phyloP scores from a whole-genome alignment of 805 yeast genomes.

The Kodamaea restingae region DNA sequence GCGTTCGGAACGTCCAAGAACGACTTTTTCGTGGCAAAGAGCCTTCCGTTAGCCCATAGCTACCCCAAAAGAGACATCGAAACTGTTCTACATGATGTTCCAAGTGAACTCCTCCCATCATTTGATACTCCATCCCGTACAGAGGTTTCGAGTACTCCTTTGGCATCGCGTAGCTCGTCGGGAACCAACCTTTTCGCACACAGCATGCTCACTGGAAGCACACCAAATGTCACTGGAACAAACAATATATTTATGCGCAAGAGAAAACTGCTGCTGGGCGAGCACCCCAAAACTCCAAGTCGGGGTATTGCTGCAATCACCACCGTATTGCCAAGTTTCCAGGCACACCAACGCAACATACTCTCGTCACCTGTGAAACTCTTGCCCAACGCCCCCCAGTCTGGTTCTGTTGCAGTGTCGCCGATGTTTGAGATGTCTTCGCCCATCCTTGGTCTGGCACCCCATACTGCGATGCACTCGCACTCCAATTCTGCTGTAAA shows the following conservation, averaged over 20 bases:
- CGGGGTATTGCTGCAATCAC: constrained; percentile 2
- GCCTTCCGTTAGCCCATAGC: no score
- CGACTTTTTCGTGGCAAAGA: no score
- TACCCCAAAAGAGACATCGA: no score
- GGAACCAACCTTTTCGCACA: constrained; percentile 2
- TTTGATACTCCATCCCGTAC: not conserved
- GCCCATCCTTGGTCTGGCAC: constrained; percentile 1
- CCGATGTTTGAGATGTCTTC: not conserved
- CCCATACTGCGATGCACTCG: constrained; percentile 4
- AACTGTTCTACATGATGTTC: not conserved
- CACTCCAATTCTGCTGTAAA: constrained; percentile 4
- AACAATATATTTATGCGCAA: constrained; percentile 11
- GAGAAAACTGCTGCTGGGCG: constrained; percentile 2
- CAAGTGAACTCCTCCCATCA: not conserved
- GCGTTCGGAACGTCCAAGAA: no score
- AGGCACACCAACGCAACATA: constrained; percentile 7
- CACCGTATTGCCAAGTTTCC: constrained; percentile 5
- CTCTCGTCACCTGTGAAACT: constrained; percentile 9
- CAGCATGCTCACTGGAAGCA: constrained; percentile 1
- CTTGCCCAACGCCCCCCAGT: constrained; percentile 1
- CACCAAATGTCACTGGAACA: constrained; percentile 3
- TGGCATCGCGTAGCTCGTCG: not conserved
- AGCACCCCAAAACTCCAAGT: constrained; percentile 7
- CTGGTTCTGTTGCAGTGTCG: not conserved
- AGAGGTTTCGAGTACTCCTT: not conserved